Percentiles rank a stretch among this genome's conserved stretches.
These are phyloP conservation scores for Fusarium protoensiforme DNA, from an alignment of 2,329 filamentous ascomycete genomes.

Conservation along the genomic window DNA sequence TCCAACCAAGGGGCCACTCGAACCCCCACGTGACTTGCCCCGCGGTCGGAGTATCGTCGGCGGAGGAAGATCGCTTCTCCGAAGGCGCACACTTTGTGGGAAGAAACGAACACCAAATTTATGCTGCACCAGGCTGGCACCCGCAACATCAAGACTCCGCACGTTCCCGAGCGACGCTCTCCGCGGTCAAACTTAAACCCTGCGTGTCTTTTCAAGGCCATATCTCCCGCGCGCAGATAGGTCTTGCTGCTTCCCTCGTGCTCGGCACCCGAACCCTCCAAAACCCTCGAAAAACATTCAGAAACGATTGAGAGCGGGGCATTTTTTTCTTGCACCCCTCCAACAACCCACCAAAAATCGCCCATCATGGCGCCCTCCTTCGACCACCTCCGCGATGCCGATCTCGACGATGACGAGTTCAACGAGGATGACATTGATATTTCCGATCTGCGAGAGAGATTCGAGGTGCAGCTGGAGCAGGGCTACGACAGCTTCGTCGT, in stretches of 20 bases:
- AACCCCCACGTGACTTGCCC: conserved; percentile 55
- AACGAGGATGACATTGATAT: conserved; percentile 96
- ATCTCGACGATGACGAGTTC: conserved; percentile 85
- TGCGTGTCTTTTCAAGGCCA: conserved; percentile 35
- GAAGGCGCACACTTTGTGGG: conserved; percentile 54
- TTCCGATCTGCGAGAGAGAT: conserved; percentile 92
- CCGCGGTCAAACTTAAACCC: conserved; percentile 36
- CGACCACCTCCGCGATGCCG: conserved; percentile 90
- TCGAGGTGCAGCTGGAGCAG: conserved; percentile 94
- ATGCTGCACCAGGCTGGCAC: conserved; percentile 43
- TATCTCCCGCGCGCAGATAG: conserved; percentile 36
- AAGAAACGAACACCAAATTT: conserved; percentile 54
- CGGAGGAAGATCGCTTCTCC: conserved; percentile 53
- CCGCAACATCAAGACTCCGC: conserved; percentile 43
- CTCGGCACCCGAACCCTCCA: conserved; percentile 28
- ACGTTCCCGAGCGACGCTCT: conserved; percentile 40
- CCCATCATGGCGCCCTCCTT: conserved; percentile 89
- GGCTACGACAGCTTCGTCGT: conserved; percentile 97
- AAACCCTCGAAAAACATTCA: conserved; percentile 32
- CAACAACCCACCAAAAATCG: conserved; percentile 43
- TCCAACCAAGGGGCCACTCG: conserved; percentile 36
- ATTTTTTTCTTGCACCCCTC: conserved; percentile 50
- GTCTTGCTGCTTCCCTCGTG: conserved; percentile 28
- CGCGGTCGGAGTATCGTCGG: conserved; percentile 46
- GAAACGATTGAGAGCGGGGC: conserved; percentile 50